Evolutionary conservation across 2,329 filamentous ascomycete genomes (phyloP), one percentile per base, ranked within the genome.

Genomic region (Cercospora sojina): DNA sequence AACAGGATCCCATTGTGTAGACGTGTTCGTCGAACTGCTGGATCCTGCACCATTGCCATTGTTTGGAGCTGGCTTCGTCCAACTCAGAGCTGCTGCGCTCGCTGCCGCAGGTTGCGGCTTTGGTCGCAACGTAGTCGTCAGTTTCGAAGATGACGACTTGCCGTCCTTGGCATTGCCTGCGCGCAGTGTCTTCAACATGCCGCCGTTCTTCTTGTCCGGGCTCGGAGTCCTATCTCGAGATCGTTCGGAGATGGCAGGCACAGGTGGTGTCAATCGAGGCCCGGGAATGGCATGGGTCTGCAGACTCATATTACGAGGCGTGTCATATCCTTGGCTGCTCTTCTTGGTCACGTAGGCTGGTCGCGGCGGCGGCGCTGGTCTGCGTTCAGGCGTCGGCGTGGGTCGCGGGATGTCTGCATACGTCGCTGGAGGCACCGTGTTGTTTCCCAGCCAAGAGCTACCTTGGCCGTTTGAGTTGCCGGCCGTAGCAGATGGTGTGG

Each of bases 321-420:
- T 62, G 12, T 74, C 72, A 18, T 67, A 66, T 32, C 67, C 71
- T 18, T 85, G 61, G 83, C 57, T 67, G 56, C 86, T 74, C 81
- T 82, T 77, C 82, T 84, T 62, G 77, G 75, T 67, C 64, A 74
- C 69, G 77, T 80, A 74, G 56, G 79, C 79, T n/a, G 86, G 84
- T 47, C 85, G 77, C 0, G 84, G 82, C 23, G 70, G 64, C 27
- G 71, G 72, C 59, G 62, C 66, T n/a, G 70, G 72, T 38, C 72
- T 68, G 31, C 67, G 68, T 29, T 74, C 67, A 5, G 71, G 67
- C 25, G 68, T 65, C n/a, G 65, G 64, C 10, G 71, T 49, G 10
- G 75, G 90, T 64, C 88, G 87, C n/a, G 91, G 90, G n/a, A 96
- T 83, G 72, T 96, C 90, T 4, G 88, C 86, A 76, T 96, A 96